Evolutionary conservation across 2,329 filamentous ascomycete species (phyloP).

Genomic region (Teratosphaeria nubilosa): DNA sequence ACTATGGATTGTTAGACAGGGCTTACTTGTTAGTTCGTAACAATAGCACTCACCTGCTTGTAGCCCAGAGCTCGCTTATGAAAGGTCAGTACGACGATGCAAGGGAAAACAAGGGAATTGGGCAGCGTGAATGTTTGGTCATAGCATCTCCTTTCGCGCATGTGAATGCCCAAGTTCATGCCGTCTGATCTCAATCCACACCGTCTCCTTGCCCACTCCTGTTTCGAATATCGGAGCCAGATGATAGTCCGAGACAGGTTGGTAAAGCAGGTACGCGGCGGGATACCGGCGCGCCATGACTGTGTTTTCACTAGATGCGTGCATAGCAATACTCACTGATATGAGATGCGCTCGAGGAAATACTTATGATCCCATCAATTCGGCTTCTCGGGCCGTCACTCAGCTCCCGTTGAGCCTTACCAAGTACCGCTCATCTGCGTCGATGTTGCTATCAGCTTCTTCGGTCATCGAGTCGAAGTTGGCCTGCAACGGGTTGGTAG

Average conservation of each 20-base stretch:
- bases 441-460: slow-evolving; percentile 21
- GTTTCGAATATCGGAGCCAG: neutral
- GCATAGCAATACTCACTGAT: slow-evolving; percentile 23
- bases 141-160: slow-evolving; percentile 32
- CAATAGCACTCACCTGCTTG: slow-evolving; percentile 37
- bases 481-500: slow-evolving; percentile 24
- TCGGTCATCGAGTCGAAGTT: slow-evolving; percentile 17
- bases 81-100: slow-evolving; percentile 10
- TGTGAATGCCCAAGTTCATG: slow-evolving; percentile 31
- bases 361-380: slow-evolving; percentile 5
- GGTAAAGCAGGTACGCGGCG: slow-evolving; percentile 8
- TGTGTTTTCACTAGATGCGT: slow-evolving; percentile 18
- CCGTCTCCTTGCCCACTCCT: slow-evolving; percentile 13
- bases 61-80: slow-evolving; percentile 42
- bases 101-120: slow-evolving; percentile 1
- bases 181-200: slow-evolving; percentile 29
- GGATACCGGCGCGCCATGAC: slow-evolving; percentile 30
- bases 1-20: slow-evolving; percentile 27
- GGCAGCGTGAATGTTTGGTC: slow-evolving; percentile 25
- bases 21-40: neutral
- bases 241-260: slow-evolving; percentile 4
- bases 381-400: neutral
- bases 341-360: slow-evolving; percentile 13
- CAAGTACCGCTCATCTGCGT: slow-evolving; percentile 28
- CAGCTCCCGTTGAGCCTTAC: slow-evolving; percentile 21